A percentile compares a stretch with the other conserved stretches of the same genome.
Conservation (phyloP, 305 asterid species). For the Striga hermonthica region DNA sequence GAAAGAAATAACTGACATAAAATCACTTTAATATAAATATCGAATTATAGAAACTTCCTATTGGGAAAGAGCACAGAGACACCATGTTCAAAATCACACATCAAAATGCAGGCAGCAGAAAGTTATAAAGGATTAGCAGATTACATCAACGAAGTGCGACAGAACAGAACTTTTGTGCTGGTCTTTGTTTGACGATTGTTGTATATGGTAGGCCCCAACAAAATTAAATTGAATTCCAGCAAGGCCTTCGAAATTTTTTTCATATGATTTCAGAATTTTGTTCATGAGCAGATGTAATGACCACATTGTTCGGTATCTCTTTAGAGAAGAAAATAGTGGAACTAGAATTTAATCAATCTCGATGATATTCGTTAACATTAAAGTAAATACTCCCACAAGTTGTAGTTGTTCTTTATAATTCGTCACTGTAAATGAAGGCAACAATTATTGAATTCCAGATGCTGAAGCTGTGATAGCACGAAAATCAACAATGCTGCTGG, state of each 20-base stretch:
- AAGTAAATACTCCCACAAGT: slow-evolving; percentile 7
- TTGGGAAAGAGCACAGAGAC: slow-evolving; percentile 18
- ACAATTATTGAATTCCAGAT: not conserved
- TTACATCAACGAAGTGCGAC: slow-evolving; percentile 59
- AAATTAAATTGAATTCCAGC: slow-evolving; percentile 39
- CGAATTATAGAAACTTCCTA: slow-evolving; percentile 6
- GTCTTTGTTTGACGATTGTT: slow-evolving; percentile 38
- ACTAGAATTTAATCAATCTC: slow-evolving; percentile 6
- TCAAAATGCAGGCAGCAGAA: slow-evolving; percentile 20
- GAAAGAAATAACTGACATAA: not conserved
- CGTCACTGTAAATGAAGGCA: slow-evolving; percentile 11
- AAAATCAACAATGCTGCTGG: slow-evolving; percentile 22
- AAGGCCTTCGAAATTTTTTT: slow-evolving; percentile 44
- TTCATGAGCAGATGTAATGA: slow-evolving; percentile 55
- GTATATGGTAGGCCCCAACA: slow-evolving; percentile 43
- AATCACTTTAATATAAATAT: not conserved
- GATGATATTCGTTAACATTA: slow-evolving; percentile 18
- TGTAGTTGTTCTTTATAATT: not conserved
- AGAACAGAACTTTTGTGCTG: slow-evolving; percentile 32
- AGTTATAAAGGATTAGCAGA: slow-evolving; percentile 23
- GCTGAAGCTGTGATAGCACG: slow-evolving; percentile 8
- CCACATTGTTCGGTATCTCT: slow-evolving; percentile 63
- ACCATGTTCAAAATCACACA: slow-evolving; percentile 4
- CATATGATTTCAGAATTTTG: slow-evolving; percentile 71
- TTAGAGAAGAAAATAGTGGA: slow-evolving; percentile 21